These are phyloP conservation scores for Salvia miltiorrhiza DNA, from an alignment of 257 asterid species.

Conservation along the genomic window DNA sequence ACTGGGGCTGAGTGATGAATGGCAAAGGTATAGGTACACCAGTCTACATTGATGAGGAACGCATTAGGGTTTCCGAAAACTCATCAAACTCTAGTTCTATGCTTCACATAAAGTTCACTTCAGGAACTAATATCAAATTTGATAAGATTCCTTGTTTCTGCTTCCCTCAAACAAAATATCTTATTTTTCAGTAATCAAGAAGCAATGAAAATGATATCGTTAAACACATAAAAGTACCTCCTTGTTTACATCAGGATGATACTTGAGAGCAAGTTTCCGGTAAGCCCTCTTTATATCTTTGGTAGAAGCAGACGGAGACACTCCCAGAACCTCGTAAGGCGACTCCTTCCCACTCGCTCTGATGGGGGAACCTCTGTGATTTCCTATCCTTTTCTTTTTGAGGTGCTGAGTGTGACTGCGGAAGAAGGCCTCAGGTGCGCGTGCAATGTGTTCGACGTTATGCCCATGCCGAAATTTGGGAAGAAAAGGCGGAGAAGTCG, in stretches of 20 bases:
- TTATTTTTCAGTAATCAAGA: background rate
- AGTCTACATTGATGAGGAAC: background rate
- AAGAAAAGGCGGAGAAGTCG: conserved; percentile 18
- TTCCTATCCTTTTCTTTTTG: conserved; percentile 29
- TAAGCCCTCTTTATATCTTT: conserved; percentile 85
- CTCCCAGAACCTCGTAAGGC: conserved; percentile 82
- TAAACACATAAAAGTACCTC: conserved; percentile 42
- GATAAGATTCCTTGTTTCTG: background rate
- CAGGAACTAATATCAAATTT: too few relatives aligned
- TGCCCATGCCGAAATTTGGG: conserved; percentile 41
- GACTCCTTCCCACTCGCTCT: conserved; percentile 66
- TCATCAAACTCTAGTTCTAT: background rate
- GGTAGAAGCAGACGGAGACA: conserved; percentile 67
- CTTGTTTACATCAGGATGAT: conserved; percentile 94
- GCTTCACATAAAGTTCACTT: too few relatives aligned
- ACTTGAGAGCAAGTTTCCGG: conserved; percentile 86
- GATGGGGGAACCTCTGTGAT: conserved; percentile 27
- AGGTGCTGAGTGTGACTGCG: conserved; percentile 17
- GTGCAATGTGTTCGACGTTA: conserved; percentile 25
- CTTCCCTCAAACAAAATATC: background rate
- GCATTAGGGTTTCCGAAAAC: too few relatives aligned
- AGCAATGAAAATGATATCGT: background rate
- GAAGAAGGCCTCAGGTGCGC: conserved; percentile 21
- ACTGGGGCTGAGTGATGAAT: background rate
- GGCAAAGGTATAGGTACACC: background rate